These are phyloP conservation scores for Mycena chlorophos DNA, from an alignment of 768 basidiomycete species.

Conservation along the genomic window DNA sequence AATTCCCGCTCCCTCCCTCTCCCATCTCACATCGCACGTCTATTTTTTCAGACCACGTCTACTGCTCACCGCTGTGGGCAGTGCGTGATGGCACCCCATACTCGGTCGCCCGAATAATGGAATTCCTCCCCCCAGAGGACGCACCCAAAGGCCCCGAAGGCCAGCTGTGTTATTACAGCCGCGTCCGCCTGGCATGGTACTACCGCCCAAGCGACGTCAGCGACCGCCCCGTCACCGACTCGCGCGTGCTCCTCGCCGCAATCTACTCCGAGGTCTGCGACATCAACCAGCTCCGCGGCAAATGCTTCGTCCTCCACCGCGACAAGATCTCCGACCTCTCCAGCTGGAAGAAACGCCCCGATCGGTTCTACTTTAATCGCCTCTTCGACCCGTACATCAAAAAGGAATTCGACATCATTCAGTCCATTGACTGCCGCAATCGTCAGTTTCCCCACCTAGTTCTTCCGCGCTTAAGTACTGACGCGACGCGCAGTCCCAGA, in stretches of 20 bases:
- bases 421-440: conserved; percentile 83
- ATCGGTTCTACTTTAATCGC: conserved; percentile 94
- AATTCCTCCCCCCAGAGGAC: conserved; percentile 84
- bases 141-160: conserved; percentile 64
- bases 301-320: conserved; percentile 91
- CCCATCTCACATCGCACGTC: conserved; percentile 2
- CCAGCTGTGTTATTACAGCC: conserved; percentile 69
- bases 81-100: conserved; percentile 94
- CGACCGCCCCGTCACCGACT: conserved; percentile 87
- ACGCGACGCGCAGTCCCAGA: conserved; percentile 61
- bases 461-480: conserved; percentile 21
- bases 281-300: conserved; percentile 87
- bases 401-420: conserved; percentile 95
- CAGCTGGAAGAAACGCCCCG: conserved; percentile 91
- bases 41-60: conserved; percentile 87
- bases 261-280: conserved; percentile 97
- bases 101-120: conserved; percentile 94
- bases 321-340: conserved; percentile 93
- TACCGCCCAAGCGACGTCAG: conserved; percentile 96
- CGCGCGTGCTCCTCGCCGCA: conserved; percentile 88
- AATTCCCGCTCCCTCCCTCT: conserved; percentile 31
- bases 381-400: conserved; percentile 98
- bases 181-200: conserved; percentile 93
- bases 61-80: conserved; percentile 92
- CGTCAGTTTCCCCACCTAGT: conserved; percentile 54